Conservation (phyloP, 2,329 filamentous ascomycete genomes). For the Arthrinium puccinioides region DNA sequence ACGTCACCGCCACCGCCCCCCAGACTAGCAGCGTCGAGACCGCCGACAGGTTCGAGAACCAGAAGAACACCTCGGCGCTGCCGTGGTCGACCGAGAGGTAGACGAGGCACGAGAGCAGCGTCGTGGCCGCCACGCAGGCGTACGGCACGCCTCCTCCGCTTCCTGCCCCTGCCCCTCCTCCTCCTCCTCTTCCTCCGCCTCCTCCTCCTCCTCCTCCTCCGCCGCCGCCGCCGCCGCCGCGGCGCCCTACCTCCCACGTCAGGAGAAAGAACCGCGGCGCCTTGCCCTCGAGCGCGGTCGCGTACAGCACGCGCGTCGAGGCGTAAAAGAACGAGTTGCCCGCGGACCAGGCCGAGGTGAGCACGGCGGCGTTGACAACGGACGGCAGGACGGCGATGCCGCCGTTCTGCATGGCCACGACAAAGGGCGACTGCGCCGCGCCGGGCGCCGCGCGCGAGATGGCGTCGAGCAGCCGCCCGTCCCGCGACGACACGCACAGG, state of each 20-base stretch:
- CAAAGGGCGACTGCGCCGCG: slow-evolving; percentile 65
- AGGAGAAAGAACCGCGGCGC: slow-evolving; percentile 44
- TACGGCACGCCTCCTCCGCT: slow-evolving; percentile 52
- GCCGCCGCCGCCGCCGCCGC: slow-evolving; percentile 34
- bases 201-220: too few species aligned
- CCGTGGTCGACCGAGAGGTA: slow-evolving; percentile 56
- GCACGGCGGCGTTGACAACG: slow-evolving; percentile 67
- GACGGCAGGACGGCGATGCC: slow-evolving; percentile 56
- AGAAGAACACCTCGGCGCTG: slow-evolving; percentile 30
- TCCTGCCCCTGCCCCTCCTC: too few species aligned
- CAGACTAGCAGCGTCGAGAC: slow-evolving; percentile 65
- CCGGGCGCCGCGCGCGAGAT: slow-evolving; percentile 31
- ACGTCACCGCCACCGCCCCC: slow-evolving; percentile 60
- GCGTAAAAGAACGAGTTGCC: slow-evolving; percentile 75
- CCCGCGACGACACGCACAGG: slow-evolving; percentile 63
- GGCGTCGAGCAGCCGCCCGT: slow-evolving; percentile 49
- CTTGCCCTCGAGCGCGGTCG: slow-evolving; percentile 62
- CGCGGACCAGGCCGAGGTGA: slow-evolving; percentile 70
- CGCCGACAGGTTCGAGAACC: slow-evolving; percentile 49
- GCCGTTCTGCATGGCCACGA: slow-evolving; percentile 63
- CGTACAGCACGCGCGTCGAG: slow-evolving; percentile 67
- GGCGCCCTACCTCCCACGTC: slow-evolving; percentile 50
- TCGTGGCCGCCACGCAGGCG: slow-evolving; percentile 49
- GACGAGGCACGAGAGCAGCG: slow-evolving; percentile 53
- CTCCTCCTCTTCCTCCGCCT: too few species aligned